A percentile compares a stretch with the other conserved stretches of the same genome.
Evolutionary conservation across 192 early-diverging fungal genomes (phyloP).

Genomic region (Powellomyces hirtus): DNA sequence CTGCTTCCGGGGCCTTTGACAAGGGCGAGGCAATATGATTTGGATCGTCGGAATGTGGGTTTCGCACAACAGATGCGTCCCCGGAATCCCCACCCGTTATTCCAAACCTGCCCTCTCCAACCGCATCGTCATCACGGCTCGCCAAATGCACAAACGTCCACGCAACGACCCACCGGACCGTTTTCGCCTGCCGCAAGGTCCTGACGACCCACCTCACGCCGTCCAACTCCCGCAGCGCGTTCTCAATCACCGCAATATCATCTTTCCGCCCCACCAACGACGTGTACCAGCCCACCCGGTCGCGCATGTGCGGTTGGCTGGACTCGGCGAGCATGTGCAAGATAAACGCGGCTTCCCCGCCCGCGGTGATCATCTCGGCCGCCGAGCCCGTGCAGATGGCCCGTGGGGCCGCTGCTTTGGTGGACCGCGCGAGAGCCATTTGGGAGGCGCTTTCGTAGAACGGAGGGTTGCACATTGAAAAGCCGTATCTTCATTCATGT

Average conservation of each 20-base stretch:
- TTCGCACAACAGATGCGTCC: too few relatives aligned
- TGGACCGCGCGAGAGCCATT: slow-evolving; percentile 41
- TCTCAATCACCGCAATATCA: slow-evolving; percentile 29
- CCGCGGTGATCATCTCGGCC: slow-evolving; percentile 75
- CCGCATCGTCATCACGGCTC: too few relatives aligned
- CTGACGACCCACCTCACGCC: slow-evolving; percentile 25
- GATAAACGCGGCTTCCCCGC: slow-evolving; percentile 79
- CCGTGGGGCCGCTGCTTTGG: slow-evolving; percentile 54
- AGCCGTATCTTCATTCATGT: slow-evolving; percentile 50
- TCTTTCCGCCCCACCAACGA: slow-evolving; percentile 70
- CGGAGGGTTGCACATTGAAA: slow-evolving; percentile 92
- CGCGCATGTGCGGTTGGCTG: background rate
- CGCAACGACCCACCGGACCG: slow-evolving; percentile 29
- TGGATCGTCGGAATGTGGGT: too few relatives aligned
- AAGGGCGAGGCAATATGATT: too few relatives aligned
- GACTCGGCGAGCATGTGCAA: slow-evolving; percentile 39
- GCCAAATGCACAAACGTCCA: slow-evolving; percentile 30
- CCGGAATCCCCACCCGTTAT: too few relatives aligned
- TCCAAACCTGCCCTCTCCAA: too few relatives aligned
- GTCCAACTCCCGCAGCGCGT: slow-evolving; percentile 21
- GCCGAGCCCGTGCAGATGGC: slow-evolving; percentile 57
- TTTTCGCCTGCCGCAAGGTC: slow-evolving; percentile 30
- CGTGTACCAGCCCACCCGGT: slow-evolving; percentile 66
- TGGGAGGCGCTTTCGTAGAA: slow-evolving; percentile 70
- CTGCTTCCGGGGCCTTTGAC: too few relatives aligned